Conservation (phyloP, 2,329 filamentous ascomycete genomes). For the Fusarium fujikuroi region DNA sequence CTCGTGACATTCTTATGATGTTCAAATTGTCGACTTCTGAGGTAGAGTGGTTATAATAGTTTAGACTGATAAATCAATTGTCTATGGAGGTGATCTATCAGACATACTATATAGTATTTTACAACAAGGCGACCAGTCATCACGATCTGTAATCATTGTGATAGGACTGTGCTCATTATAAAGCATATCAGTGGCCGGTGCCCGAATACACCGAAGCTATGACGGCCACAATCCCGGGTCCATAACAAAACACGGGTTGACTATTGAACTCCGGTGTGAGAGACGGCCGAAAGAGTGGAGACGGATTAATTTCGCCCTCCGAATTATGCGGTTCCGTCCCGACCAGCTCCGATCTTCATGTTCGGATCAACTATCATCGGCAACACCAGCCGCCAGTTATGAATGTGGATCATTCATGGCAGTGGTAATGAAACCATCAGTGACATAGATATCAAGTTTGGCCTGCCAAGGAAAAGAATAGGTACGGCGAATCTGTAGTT, state of each 20-base stretch:
- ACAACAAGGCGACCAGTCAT: rapidly evolving
- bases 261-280: not conserved
- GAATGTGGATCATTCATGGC: not conserved
- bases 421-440: not conserved
- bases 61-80: not conserved
- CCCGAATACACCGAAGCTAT: slow-evolving; percentile 5
- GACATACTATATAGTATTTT: not conserved
- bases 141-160: not conserved
- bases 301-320: slow-evolving; percentile 23
- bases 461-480: not conserved
- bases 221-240: not conserved
- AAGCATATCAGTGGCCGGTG: not conserved
- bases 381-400: not conserved
- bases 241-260: not conserved
- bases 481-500: not conserved
- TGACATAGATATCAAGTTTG: not conserved
- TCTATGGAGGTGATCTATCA: not conserved
- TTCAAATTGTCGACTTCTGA: not conserved
- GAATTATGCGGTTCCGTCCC: slow-evolving; percentile 13
- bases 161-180: not conserved
- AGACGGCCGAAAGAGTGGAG: slow-evolving; percentile 11
- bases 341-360: not conserved
- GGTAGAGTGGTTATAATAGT: not conserved
- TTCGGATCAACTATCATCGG: slow-evolving; percentile 5
- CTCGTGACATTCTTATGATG: slow-evolving; percentile 16